Base-by-base conservation (phyloP, 495 filamentous ascomycete genomes). In the Aspergillus affinis region DNA sequence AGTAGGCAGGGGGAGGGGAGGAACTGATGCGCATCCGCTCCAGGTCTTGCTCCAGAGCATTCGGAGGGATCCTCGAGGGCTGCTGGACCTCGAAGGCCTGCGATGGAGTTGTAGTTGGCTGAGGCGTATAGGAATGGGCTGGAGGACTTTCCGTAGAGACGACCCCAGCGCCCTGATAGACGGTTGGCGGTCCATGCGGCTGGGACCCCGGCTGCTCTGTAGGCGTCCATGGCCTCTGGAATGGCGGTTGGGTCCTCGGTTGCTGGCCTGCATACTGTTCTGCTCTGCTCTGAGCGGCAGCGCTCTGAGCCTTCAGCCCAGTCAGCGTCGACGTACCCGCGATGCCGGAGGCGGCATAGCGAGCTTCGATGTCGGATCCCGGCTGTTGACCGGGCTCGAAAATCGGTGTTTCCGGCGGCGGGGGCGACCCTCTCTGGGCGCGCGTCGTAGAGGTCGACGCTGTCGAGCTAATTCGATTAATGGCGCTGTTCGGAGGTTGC, bases 401-500 rank as follows among this genome's bases (percentile, higher is more conserved):
- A 48, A 92, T 82, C n/a, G 94, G 94, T 0, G 94, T 98, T 70
- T 98, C 95, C 4, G 94, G 94, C 4, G 94, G 94, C 6, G 95
- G 93, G 2, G 94, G 94, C 20, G 93, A 97, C 19, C 94, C 94
- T 62, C 94, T 84, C 69, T 91, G 88, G 30, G 93, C 94, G 58
- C 90, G 84, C 10, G 95, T 98, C 8, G 94, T 98, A 2, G 93
- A 96, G 0, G 86, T 96, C 0, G 94, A 97, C 17, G 93, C 92
- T 27, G 90, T 92, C 0, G 91, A 95, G 54, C 86, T 87, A 62
- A 95, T 85, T 23, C 92, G 85, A 74, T 93, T 90, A 71, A 97
- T 82, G 6, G 81, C 76, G 7, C 61, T 70, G 44, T 81, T 78
- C 12, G 80, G 78, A 61, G 75, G 70, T 64, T 69, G 78, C 66